Evolutionary conservation across 139 green algal species (phyloP), one percentile per base, ranked within the genome.

Genomic region (Chlamydomonas asymmetrica): DNA sequence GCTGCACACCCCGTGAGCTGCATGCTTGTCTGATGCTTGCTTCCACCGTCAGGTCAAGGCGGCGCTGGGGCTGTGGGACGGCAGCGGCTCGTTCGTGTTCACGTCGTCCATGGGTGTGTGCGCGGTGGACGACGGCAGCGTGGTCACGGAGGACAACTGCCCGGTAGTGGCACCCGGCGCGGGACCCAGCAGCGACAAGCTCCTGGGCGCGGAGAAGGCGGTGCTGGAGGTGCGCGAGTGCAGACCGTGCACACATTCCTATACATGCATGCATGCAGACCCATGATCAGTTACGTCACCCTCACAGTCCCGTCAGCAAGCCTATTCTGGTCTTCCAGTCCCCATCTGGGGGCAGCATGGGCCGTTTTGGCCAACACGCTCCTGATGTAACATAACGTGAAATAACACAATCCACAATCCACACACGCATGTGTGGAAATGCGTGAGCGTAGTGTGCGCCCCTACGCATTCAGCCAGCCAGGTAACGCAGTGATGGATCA

Each of bases 31-130:
- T 35, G 63, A 16, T 54, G 23, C 16, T 66, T 31, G 7, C 61
- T 62, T 37, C 34, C 38, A 38, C 31, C 22, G 52, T 6, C 79
- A 88, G 80, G 82, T 93, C 4, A 52, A 61, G 25, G 73, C 82
- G 3, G 94, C 96, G 5, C 62, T 91, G 29, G 34, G 78, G 34
- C 80, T 84, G 29, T 99, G 96, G 96, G 91, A 97, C 67, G 43
- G 89, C 59, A 89, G 40, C 3, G 93, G 95, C 54, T 80, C 66
- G 9, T 92, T 99, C 49, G 77, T 98, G 1, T 99, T 98, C 90
- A 99, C 96, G 13, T 93, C 82, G 71, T 94, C 81, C 68, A 95
- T 91, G 43, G 87, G 74, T 0, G 85, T 98, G 38, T 97, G 93
- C 62, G 68, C 80, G 0, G 87, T 85, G 40, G 84, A 95, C 34